Percentiles rank a stretch among this genome's conserved stretches.
Conservation (phyloP, 2,329 filamentous ascomycete species). For the Fusarium sp. region DNA sequence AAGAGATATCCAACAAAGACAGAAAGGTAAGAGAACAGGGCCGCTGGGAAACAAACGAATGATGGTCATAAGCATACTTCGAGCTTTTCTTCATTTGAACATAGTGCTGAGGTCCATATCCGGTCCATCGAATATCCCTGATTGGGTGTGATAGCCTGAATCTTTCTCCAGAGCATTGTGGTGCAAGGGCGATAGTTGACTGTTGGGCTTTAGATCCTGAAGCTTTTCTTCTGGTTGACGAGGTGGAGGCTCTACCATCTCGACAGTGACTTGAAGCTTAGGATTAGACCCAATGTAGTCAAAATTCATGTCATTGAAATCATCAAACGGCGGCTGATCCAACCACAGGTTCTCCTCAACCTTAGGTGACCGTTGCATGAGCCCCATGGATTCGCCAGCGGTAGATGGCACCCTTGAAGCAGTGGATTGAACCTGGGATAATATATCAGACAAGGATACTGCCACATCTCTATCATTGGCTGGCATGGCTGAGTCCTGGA, state of each 20-base stretch:
- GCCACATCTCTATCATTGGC: slow-evolving; percentile 3
- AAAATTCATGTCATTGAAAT: slow-evolving; percentile 1
- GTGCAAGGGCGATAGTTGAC: background rate
- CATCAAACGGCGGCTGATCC: background rate
- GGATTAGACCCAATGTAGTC: slow-evolving; percentile 18
- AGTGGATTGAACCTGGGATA: slow-evolving; percentile 21
- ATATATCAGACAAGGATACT: background rate
- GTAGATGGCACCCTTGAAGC: slow-evolving; percentile 29
- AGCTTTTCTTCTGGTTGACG: slow-evolving; percentile 4
- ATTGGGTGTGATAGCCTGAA: slow-evolving; percentile 17
- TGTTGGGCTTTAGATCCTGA: background rate
- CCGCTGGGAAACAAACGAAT: background rate
- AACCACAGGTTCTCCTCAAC: slow-evolving; percentile 8
- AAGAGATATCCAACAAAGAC: background rate
- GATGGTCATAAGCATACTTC: background rate
- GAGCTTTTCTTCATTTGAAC: slow-evolving; percentile 8
- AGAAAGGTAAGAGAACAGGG: background rate
- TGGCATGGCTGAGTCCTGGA: background rate
- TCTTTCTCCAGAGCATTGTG: slow-evolving; percentile 19
- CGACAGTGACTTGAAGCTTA: slow-evolving; percentile 11
- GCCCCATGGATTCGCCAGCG: slow-evolving; percentile 15
- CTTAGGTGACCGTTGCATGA: slow-evolving; percentile 16
- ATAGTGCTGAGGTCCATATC: slow-evolving; percentile 5
- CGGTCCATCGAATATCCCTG: background rate
- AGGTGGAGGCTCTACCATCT: background rate